Evolutionary conservation across 257 asterid species (phyloP), one percentile per base, ranked within the genome.

Genomic region (Solanum tarijense): DNA sequence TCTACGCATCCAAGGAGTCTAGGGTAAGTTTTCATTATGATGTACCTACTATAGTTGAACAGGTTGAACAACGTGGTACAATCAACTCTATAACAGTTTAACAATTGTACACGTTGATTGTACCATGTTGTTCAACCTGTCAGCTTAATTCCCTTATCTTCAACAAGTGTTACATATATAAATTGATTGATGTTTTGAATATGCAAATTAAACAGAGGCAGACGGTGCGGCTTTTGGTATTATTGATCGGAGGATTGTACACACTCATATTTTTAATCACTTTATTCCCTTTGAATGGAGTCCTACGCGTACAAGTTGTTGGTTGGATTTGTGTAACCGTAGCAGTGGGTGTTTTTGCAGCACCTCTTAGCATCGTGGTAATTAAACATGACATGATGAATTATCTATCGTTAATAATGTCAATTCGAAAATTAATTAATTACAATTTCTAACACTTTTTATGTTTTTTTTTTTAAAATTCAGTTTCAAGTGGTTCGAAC

Each of bases 401-500:
- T 25, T 76, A 4, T 58, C 27, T 18, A 34, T 23, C 10, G 6
- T 46, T 12, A 72, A 18, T 72, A 39, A 39, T 2, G 21, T 39
- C 35, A n/a, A 13, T 12, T 5, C 2, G 1, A 8, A n/a, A 39
- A 76, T 27, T n/a, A 39, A 76, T 14, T n/a, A 20, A 35, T 36
- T 21, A 74, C 20, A 32, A 71, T 8, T 76, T 76, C 29, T 29
- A 81, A 81, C 27, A 21, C 6, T 48, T 60, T 10, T 20, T 76
- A 12, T 21, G 58, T 74, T n/a, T 46, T 18, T 38, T 29, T 29
- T 72, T 34, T 2, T 2, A 1, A 52, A 52, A 5, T 25, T 32
- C 92, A 97, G 98, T 87, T 92, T 86, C 96, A 92, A 86, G 99
- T 97, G 16, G 89, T 96, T 9, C 90, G 95, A 87, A 97, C 98